phyloP scores from a whole-genome alignment of 805 yeast genomes.

The Candida sonorensis region DNA sequence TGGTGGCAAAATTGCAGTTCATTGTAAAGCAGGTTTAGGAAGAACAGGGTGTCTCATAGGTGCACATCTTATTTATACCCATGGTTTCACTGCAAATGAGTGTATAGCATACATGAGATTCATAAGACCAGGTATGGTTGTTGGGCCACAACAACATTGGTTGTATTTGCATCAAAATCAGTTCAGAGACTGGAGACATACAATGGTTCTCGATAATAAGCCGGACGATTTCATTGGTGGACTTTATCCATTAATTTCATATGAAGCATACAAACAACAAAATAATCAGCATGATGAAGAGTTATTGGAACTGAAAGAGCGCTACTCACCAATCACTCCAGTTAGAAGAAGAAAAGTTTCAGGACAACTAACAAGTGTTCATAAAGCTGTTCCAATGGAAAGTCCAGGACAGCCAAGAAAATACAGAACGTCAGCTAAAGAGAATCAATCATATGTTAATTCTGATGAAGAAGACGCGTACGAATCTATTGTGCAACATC shows the following conservation, averaged over 20 bases:
- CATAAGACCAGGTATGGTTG: conserved; percentile 99
- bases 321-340: conserved; percentile 57
- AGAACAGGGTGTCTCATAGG: conserved; percentile 98
- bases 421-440: conserved; percentile 31
- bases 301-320: conserved; percentile 11
- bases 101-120: conserved; percentile 96
- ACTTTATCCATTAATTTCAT: conserved; percentile 50
- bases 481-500: conserved; percentile 14
- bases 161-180: conserved; percentile 91
- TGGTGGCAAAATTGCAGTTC: conserved; percentile 97
- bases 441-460: conserved; percentile 25
- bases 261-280: conserved; percentile 55
- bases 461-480: conserved; percentile 30
- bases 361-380: conserved; percentile 55
- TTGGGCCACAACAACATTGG: conserved; percentile 99
- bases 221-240: conserved; percentile 68
- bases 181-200: conserved; percentile 92
- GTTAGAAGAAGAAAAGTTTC: conserved; percentile 66
- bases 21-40: conserved; percentile 97
- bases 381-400: conserved; percentile 78
- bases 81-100: conserved; percentile 95
- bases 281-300: conserved; percentile 27
- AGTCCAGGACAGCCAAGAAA: conserved; percentile 98
- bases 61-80: conserved; percentile 91
- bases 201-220: conserved; percentile 70